These are phyloP conservation scores for Coemansia furcata DNA, from an alignment of 192 early-diverging fungal species.

Conservation along the genomic window DNA sequence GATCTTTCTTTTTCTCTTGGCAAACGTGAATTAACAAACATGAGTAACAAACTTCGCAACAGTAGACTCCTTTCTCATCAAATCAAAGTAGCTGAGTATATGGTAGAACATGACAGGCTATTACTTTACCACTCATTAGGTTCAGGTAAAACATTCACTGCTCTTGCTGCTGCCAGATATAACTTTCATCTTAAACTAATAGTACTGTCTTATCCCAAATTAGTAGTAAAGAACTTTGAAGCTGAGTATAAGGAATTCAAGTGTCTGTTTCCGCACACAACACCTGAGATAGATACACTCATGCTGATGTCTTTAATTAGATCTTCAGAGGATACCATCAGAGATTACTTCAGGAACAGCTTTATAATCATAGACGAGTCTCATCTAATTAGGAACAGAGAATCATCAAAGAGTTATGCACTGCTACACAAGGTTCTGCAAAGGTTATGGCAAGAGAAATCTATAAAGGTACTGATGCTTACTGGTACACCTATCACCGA, in stretches of 20 bases:
- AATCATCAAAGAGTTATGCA: not conserved
- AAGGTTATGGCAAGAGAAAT: slow-evolving; percentile 9
- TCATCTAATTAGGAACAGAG: slow-evolving; percentile 4
- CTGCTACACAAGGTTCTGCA: not conserved
- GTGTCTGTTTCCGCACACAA: slow-evolving; percentile 16
- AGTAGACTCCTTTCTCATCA: slow-evolving; percentile 5
- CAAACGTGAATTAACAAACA: no score
- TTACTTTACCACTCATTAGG: slow-evolving; percentile 13
- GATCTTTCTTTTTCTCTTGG: no score
- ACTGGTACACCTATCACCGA: slow-evolving; percentile 20
- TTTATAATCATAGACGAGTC: slow-evolving; percentile 23
- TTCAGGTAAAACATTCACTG: slow-evolving; percentile 23
- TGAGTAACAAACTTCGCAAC: no score
- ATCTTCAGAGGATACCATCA: not conserved
- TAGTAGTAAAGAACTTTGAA: slow-evolving; percentile 11
- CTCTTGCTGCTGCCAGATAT: slow-evolving; percentile 21
- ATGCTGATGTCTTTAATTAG: slow-evolving; percentile 4
- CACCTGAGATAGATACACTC: not conserved
- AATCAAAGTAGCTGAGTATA: slow-evolving; percentile 14
- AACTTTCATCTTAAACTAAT: slow-evolving; percentile 10
- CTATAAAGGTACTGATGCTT: slow-evolving; percentile 14
- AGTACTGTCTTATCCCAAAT: slow-evolving; percentile 1
- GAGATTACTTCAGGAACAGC: slow-evolving; percentile 2
- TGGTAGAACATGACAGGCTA: slow-evolving; percentile 12
- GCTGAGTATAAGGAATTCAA: slow-evolving; percentile 14